Base-by-base conservation (phyloP, 768 basidiomycete genomes). In the Piloderma croceum region DNA sequence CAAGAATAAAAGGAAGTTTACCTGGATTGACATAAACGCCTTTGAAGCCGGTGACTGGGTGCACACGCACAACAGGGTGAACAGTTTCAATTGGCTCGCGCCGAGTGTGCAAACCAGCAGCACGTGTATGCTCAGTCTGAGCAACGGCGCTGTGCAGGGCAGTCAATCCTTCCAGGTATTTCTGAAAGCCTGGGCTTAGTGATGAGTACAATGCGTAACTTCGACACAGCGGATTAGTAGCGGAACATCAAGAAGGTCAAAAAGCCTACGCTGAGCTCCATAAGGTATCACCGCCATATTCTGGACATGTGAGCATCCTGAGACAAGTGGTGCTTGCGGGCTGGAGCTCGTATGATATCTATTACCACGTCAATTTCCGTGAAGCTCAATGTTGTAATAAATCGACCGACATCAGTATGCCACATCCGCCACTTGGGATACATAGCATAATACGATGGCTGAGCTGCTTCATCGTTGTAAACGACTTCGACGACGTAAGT, bases 181-280 rank as follows among this genome's bases (percentile, higher is more conserved):
- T 73, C 54, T 89, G 84, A 61, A 88, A 70, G 10, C 75, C 76
- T 1, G 77, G 72, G 52, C 88, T 90, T 43, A 89, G 66, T 31
- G 81, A 83, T 3, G 87, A 89, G 64, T 89, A 90, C n/a, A 90
- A 68, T 3, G 85, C 81, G 53, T 87, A 87, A 25, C 84, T 87
- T 41, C 15, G 32, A 20, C 24, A 18, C 7, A 39, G 15, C 18
- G 27, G 19, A 35, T n/a, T 36, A 24, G 21, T 10, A 41, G 41
- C n/a, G 21, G 23, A 9, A n/a, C 21, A 19, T 17, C 22, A 34
- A 60, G 41, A 55, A 32, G 13, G n/a, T n/a, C n/a, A n/a, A n/a
- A n/a, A n/a, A n/a, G n/a, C 69, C 42, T 50, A 73, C 70, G 75
- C 76, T 20, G 74, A 76, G 48, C 64, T 68, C 72, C 73, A 79